These are phyloP conservation scores for Camelina neglecta DNA, from an alignment of 345 rosid species.

Conservation along the genomic window DNA sequence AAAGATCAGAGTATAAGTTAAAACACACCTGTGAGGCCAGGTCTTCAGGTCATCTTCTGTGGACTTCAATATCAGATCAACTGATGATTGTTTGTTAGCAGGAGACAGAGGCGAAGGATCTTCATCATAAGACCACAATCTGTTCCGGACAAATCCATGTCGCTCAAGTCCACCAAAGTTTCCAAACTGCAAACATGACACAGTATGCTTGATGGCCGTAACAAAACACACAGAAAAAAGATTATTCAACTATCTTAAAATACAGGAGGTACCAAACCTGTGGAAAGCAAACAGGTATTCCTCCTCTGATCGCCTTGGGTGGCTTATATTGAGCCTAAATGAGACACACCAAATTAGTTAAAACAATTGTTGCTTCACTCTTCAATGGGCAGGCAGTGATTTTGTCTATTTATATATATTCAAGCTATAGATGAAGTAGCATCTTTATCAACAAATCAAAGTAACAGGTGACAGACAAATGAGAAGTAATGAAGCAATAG, in stretches of 20 bases:
- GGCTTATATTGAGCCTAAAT: constrained; percentile 71
- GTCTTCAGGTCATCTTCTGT: constrained; percentile 77
- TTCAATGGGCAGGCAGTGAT: not conserved
- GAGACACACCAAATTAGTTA: constrained; percentile 16
- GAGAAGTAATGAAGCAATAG: constrained; percentile 4
- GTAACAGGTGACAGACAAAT: constrained; percentile 8
- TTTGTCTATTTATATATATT: not conserved
- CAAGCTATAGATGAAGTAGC: not conserved
- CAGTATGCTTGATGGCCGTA: constrained; percentile 15
- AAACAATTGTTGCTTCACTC: not conserved
- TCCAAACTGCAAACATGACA: constrained; percentile 62
- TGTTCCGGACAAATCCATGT: constrained; percentile 89
- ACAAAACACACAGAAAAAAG: constrained; percentile 20
- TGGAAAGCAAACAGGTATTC: constrained; percentile 88
- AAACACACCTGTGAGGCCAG: constrained; percentile 83
- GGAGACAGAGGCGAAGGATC: constrained; percentile 91
- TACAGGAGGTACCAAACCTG: constrained; percentile 63
- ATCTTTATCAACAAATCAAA: constrained; percentile 3
- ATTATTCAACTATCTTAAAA: not conserved
- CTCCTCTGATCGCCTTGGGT: constrained; percentile 82
- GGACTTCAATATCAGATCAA: constrained; percentile 79
- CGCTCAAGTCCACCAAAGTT: constrained; percentile 78
- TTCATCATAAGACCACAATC: constrained; percentile 72
- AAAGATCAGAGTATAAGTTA: not conserved
- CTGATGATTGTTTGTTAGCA: constrained; percentile 66